Base-by-base conservation (phyloP, 352 stramenopile genomes). In the Discostella stelligera region DNA sequence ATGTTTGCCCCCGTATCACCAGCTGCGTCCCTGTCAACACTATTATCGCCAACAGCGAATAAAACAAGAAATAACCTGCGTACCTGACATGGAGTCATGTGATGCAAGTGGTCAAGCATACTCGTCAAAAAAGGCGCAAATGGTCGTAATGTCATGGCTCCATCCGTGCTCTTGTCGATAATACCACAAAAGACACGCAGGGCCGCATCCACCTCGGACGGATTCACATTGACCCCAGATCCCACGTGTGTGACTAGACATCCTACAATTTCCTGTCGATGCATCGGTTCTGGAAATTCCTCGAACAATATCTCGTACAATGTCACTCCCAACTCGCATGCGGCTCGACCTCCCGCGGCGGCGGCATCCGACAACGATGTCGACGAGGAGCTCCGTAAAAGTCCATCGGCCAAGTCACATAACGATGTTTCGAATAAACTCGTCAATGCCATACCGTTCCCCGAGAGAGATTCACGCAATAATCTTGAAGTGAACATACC, bases 221-320 rank as follows among this genome's bases (percentile, higher is more conserved):
- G 44, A 10, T 63, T 79, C 7, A 52, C 65, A 49, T 65, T 69
- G 13, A 82, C 74, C 10, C 65, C 65, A 25, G 41, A 30, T 52
- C 71, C 71, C 7, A 86, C 71, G 58, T 88, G 81, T 0, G 70
- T 82, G 2, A 84, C 71, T 14, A 88, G 27, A 39, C 58, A 60
- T 0, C 71, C 74, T 0, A 88, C 74, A 14, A 88, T 39, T 37
- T 88, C 78, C 39, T 85, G 74, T 3, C 81, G 41, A 32, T 77
- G 68, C 69, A 85, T 82, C 18, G 72, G 69, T n/a, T 85, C 77
- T 20, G 49, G 30, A 53, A 88, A 86, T 39, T 82, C 70, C 53
- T 71, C 30, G 66, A 86, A 88, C 5, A 88, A 16, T 14, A 74
- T 30, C 39, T 70, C 66, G 52, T 88, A 88, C 13, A 88, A 62